Base-by-base conservation (phyloP, 805 yeast genomes). In the Starmerella etchellsii region DNA sequence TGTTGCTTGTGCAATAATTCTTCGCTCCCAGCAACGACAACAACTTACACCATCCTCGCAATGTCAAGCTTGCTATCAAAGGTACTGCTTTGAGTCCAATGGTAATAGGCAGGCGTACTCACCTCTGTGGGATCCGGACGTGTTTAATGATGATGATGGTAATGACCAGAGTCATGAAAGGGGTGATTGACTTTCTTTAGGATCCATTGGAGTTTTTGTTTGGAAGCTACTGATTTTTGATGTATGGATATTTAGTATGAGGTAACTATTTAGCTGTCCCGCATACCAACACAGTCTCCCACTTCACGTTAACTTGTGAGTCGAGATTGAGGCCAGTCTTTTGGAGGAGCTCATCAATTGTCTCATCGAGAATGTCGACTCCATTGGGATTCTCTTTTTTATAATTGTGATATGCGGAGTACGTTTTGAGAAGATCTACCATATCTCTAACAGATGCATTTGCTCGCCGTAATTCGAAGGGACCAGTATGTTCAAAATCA, bases 1-100 rank as follows among this genome's bases (percentile, higher is more conserved):
- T 63, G 69, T 80, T 40, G 79, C 81, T 2, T 81, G 93, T 66
- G 88, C 88, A 6, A 70, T 81, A 31, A 64, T 81, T 43, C 74
- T 80, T 58, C 73, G 93, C 58, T 70, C 76, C 30, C 77, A 77
- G 60, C 87, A 80, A 62, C 68, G 82, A 54, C 59, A 63, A 29
- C 74, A 75, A 16, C 60, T 66, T 13, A 64, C 68, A 13, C 76
- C 77, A 48, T 60, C 74, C 13, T 75, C 68, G 4, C 83, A 79
- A 55, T 81, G 94, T 64, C 58, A 70, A 45, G 44, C 62, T 39
- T 81, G 94, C 58, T 81, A 81, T 56, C 60, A 64, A 22, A 64
- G 62, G 2, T 81, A 81, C 58, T 82, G 94, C 25, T 20, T 19
- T 31, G 10, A 23, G 10, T 23, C n/a, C n/a, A n/a, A n/a, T n/a